Conservation (phyloP, 768 basidiomycete species). For the Suillus placidus region DNA sequence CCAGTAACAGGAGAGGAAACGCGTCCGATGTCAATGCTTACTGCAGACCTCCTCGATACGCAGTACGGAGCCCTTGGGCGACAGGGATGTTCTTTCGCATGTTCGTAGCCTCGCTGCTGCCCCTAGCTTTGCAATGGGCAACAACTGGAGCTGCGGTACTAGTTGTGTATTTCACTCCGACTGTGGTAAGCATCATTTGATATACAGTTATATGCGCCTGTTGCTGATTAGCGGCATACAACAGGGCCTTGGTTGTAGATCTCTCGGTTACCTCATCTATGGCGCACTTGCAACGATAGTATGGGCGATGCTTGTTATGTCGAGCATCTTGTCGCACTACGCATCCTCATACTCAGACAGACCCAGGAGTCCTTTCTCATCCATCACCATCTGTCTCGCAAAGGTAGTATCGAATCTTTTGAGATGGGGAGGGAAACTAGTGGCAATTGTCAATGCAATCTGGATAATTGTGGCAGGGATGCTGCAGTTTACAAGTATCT, state of each 20-base stretch:
- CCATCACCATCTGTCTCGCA: conserved; percentile 4
- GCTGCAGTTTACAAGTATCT: conserved; percentile 27
- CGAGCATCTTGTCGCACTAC: conserved; percentile 31
- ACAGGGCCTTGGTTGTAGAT: conserved; percentile 39
- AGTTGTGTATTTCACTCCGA: conserved; percentile 28
- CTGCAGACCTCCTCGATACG: conserved; percentile 12
- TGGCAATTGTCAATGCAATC: conserved; percentile 24
- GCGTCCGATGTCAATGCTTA: conserved; percentile 19
- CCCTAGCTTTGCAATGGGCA: conserved; percentile 30
- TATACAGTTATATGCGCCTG: background rate
- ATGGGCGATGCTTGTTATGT: conserved; percentile 34
- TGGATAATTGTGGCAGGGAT: conserved; percentile 24
- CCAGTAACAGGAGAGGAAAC: conserved; percentile 13
- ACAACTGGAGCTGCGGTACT: conserved; percentile 28
- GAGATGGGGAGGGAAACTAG: conserved; percentile 20
- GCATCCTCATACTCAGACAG: conserved; percentile 1
- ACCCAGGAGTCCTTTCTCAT: background rate
- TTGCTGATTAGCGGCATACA: background rate
- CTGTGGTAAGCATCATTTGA: conserved; percentile 16
- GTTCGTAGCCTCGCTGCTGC: conserved; percentile 22
- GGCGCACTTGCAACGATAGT: conserved; percentile 30
- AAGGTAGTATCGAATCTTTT: conserved; percentile 13
- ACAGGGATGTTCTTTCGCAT: conserved; percentile 21
- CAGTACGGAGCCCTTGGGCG: conserved; percentile 19
- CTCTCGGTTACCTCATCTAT: conserved; percentile 33